Conservation (phyloP, 805 yeast species). For the Candida wancherniae region DNA sequence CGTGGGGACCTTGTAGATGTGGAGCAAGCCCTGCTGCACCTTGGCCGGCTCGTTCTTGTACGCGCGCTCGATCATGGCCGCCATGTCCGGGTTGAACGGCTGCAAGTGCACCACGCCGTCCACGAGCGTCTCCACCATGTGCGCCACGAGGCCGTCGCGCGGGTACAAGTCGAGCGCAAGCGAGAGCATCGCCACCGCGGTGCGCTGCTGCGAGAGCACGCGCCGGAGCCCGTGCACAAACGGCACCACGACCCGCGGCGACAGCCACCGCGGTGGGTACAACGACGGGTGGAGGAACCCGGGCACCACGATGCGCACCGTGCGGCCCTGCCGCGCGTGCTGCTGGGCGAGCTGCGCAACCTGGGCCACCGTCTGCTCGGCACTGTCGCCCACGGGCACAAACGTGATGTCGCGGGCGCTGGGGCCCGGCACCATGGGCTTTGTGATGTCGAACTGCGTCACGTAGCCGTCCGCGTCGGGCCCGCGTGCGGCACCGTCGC, state of each 20-base stretch:
- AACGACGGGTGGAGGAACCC: slow-evolving; percentile 74
- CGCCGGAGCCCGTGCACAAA: slow-evolving; percentile 58
- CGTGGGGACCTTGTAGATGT: slow-evolving; percentile 67
- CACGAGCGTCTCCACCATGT: slow-evolving; percentile 49
- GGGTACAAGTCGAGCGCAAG: slow-evolving; percentile 65
- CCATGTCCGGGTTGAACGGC: slow-evolving; percentile 76
- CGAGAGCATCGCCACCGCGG: slow-evolving; percentile 50
- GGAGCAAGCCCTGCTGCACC: slow-evolving; percentile 81
- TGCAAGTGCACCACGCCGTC: slow-evolving; percentile 72
- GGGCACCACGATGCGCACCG: slow-evolving; percentile 69
- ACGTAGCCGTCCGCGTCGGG: slow-evolving; percentile 37
- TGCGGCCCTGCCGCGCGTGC: slow-evolving; percentile 38
- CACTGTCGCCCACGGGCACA: slow-evolving; percentile 35
- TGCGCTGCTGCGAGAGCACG: slow-evolving; percentile 44
- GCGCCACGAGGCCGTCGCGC: slow-evolving; percentile 42
- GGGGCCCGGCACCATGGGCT: slow-evolving; percentile 64
- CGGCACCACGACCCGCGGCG: slow-evolving; percentile 48
- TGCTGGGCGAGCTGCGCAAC: slow-evolving; percentile 35
- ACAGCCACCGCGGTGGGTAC: slow-evolving; percentile 49
- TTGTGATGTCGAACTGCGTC: slow-evolving; percentile 73
- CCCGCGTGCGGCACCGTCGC: slow-evolving; percentile 14
- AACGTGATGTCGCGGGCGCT: slow-evolving; percentile 54
- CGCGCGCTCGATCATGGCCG: slow-evolving; percentile 59
- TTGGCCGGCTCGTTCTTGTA: slow-evolving; percentile 69
- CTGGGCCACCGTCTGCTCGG: slow-evolving; percentile 28